Base-by-base conservation (phyloP, 2,329 filamentous ascomycete genomes). In the Aspergillus ochraceus region DNA sequence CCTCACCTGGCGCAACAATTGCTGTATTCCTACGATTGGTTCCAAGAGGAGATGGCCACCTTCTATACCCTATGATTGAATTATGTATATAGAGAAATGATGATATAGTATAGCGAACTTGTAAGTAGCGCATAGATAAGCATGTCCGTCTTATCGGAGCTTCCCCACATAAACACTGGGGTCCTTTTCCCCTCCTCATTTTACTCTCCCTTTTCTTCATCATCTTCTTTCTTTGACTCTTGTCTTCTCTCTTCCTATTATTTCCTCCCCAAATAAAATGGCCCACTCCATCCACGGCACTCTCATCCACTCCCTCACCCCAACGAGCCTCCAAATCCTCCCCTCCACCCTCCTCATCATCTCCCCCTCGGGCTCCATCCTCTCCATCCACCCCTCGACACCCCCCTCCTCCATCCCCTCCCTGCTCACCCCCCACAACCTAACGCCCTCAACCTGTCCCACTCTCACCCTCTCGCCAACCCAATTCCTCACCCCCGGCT, bases 21-120 rank as follows among this genome's bases (percentile, higher is more conserved):
- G 52, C 74, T 70, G 26, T 75, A 75, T 59, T 75, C 72, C 2
- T 75, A 76, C 57, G 73, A 75, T 61, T 76, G 73, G 73, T 76
- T 76, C 42, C 73, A 76, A 58, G 71, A 75, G 64, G 73, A 76
- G 59, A 74, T 76, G 71, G 72, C 73, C 47, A 73, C 67, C 29
- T 75, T 72, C 64, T 76, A 76, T 72, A 75, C 72, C 66, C 68
- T 75, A 59, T 74, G 59, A 67, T 53, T 60, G n/a, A 60, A 20
- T 29, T 29, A 29, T 62, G 55, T 63, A 50, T 45, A 45, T 50
- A 30, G 29, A 30, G 29, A 51, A 52, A 53, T 49, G 29, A 29
- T 29, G 26, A 29, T 29, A 24, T 29, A 9, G 8, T 29, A 29
- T 29, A 29, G 6, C 26, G 26, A 29, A 8, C 26, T 9, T 29